phyloP scores from a whole-genome alignment of 2,329 filamentous ascomycete species.

The Fusarium subtropicale region DNA sequence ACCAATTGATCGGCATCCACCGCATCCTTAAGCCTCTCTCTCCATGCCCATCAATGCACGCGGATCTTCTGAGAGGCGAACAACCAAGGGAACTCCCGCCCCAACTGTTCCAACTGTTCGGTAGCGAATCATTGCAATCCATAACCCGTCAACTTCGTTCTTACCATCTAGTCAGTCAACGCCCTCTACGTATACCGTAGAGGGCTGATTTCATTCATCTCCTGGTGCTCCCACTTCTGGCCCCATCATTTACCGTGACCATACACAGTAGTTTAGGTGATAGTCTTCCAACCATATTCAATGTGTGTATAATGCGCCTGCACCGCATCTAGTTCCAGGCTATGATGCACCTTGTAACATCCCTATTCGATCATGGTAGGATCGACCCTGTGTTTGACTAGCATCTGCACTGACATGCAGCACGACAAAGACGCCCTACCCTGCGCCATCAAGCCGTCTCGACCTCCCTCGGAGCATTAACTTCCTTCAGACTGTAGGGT shows the following conservation, averaged over 20 bases:
- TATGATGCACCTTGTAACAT: neutral
- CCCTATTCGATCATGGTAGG: neutral
- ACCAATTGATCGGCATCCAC: conserved; percentile 36
- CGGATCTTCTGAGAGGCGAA: conserved; percentile 16
- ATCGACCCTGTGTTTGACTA: neutral
- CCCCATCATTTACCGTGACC: conserved; percentile 1
- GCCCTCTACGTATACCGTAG: neutral
- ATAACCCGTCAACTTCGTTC: neutral
- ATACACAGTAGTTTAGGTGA: neutral
- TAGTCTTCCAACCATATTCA: neutral
- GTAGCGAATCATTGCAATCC: conserved; percentile 20
- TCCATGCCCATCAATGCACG: conserved; percentile 4
- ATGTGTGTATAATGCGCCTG: neutral
- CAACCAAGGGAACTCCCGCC: conserved; percentile 25
- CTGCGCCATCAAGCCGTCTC: neutral
- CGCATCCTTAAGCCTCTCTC: conserved; percentile 11
- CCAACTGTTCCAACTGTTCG: conserved; percentile 28
- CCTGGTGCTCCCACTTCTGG: neutral
- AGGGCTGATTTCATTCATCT: neutral
- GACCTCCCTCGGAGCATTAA: conserved; percentile 3
- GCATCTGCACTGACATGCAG: neutral
- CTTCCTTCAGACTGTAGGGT: neutral
- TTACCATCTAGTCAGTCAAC: neutral
- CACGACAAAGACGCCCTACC: neutral
- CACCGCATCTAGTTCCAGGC: neutral